phyloP scores from a whole-genome alignment of 768 basidiomycete species.

The Terana coerulea region DNA sequence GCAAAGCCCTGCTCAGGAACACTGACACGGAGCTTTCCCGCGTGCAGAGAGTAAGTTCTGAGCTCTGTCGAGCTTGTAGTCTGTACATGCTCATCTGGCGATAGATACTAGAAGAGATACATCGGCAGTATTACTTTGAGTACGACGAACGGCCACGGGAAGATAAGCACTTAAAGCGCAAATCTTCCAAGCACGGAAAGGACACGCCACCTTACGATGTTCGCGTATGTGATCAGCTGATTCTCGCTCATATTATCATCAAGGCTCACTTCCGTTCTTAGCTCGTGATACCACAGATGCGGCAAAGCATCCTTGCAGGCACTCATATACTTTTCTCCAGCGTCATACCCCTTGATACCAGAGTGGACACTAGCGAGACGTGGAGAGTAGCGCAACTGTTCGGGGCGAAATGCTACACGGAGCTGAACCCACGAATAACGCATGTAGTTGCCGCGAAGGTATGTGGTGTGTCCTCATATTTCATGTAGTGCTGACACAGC shows the following conservation, averaged over 20 bases:
- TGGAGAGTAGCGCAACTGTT: conserved; percentile 87
- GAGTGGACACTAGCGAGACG: conserved; percentile 75
- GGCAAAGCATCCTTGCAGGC: conserved; percentile 71
- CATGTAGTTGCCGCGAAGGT: conserved; percentile 94
- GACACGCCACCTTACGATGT: conserved; percentile 55
- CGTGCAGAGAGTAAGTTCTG: conserved; percentile 68
- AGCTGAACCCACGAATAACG: conserved; percentile 64
- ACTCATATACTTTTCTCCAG: conserved; percentile 90
- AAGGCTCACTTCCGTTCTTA: conserved; percentile 26
- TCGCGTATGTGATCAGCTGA: conserved; percentile 64
- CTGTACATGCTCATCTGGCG: no score
- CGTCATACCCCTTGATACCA: conserved; percentile 86
- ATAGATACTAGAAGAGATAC: conserved; percentile 81
- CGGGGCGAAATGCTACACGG: conserved; percentile 76
- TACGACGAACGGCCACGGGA: conserved; percentile 43
- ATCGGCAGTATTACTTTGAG: conserved; percentile 67
- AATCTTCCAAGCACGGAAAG: conserved; percentile 25
- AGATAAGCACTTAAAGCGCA: conserved; percentile 27
- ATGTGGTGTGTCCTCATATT: conserved; percentile 14
- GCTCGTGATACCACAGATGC: conserved; percentile 83
- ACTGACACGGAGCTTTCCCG: conserved; percentile 81
- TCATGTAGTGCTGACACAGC: conserved; percentile 2
- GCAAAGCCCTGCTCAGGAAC: conserved; percentile 81
- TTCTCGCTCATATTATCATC: neutral
- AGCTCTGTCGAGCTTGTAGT: no score